Evolutionary conservation across 2,329 filamentous ascomycete species (phyloP).

Genomic region (Aspergillus sergii): DNA sequence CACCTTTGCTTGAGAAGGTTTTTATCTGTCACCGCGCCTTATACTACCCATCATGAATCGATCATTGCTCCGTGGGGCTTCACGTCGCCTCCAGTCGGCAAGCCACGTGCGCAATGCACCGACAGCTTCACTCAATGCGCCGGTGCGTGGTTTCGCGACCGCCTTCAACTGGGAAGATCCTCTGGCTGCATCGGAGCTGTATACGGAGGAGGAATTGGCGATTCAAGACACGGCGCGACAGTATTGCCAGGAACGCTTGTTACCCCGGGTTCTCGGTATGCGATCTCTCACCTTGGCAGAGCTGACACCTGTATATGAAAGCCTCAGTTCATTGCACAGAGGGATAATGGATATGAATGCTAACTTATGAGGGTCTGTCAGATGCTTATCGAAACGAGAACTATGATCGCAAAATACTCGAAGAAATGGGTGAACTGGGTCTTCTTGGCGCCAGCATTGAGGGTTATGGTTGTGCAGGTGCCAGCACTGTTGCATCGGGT

Average conservation of each 20-base stretch:
- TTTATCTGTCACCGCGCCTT: neutral
- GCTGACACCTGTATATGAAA: neutral
- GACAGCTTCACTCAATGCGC: constrained; percentile 14
- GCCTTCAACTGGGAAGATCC: constrained; percentile 92
- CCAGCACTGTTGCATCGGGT: constrained; percentile 84
- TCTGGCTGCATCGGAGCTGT: constrained; percentile 70
- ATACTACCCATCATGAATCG: constrained; percentile 32
- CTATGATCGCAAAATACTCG: constrained; percentile 81
- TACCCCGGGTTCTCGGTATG: constrained; percentile 82
- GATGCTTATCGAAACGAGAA: constrained; percentile 85
- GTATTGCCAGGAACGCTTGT: constrained; percentile 88
- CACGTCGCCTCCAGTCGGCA: constrained; percentile 31
- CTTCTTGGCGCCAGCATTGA: constrained; percentile 82
- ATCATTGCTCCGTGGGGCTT: constrained; percentile 34
- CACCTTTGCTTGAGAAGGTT: neutral
- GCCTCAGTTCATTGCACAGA: neutral
- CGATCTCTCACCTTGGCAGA: constrained; percentile 14
- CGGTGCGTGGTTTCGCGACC: constrained; percentile 36
- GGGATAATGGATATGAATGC: neutral
- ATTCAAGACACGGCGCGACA: constrained; percentile 88
- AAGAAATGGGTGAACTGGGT: constrained; percentile 93
- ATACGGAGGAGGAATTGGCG: constrained; percentile 87
- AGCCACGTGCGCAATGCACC: constrained; percentile 21
- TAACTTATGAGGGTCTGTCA: constrained; percentile 36
- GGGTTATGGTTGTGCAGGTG: constrained; percentile 85